Evolutionary conservation across 306 rosid species (phyloP).

Genomic region (Abrus pulchellus): DNA sequence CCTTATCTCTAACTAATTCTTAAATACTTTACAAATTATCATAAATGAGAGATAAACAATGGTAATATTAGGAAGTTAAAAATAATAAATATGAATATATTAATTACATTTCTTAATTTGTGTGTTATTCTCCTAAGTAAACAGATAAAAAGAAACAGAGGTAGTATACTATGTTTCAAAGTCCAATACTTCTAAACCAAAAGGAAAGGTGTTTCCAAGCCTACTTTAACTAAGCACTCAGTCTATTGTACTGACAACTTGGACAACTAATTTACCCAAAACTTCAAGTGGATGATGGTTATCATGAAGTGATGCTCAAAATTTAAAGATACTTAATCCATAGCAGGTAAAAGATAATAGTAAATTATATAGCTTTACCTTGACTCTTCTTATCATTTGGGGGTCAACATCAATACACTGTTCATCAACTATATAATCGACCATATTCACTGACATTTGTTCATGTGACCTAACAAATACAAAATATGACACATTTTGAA

Average conservation of each 20-base stretch:
- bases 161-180: neutral
- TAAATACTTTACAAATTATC: no score
- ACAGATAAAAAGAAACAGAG: no score
- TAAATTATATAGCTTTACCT: conserved; percentile 56
- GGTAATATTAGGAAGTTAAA: no score
- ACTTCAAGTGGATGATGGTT: conserved; percentile 18
- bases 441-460: conserved; percentile 85
- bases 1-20: no score
- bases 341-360: conserved; percentile 35
- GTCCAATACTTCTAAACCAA: neutral
- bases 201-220: conserved; percentile 25
- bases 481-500: conserved; percentile 23
- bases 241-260: conserved; percentile 1
- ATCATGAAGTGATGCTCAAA: conserved; percentile 13
- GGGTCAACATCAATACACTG: conserved; percentile 79
- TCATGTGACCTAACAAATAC: conserved; percentile 81
- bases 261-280: conserved; percentile 21
- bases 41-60: no score
- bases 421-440: conserved; percentile 82
- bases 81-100: no score
- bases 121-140: no score
- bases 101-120: no score
- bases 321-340: conserved; percentile 30
- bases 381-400: conserved; percentile 75
- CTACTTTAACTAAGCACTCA: conserved; percentile 12